Base-by-base conservation (phyloP, 768 basidiomycete species). In the Suillus placidus region DNA sequence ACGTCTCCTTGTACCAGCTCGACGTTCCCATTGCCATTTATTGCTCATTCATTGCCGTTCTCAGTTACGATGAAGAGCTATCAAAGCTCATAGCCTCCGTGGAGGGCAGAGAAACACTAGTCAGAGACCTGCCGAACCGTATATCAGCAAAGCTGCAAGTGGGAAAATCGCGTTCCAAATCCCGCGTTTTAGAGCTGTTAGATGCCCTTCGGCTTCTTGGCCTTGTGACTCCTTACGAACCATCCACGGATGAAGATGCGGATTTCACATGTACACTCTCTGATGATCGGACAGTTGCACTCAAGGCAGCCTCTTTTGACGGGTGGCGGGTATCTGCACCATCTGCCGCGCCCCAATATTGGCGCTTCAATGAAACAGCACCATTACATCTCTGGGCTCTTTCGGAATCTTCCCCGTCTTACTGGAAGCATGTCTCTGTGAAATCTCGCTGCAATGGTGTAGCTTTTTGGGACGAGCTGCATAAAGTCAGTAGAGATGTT, bases 11-110 rank as follows among this genome's bases (percentile, higher is more conserved):
- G 64, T 88, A 91, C 65, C 83, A 82, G 68, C 80, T 85, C 60
- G 89, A 92, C 62, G 74, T 93, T 43, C 83, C 92, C 0, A 74
- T 94, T 30, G 81, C 79, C n/a, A 77, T 86, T 2, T 92, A 88
- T 73, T 90, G 88, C 65, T 81, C 88, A 3, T 71, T 91, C 18
- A 82, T 94, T 16, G 83, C 90, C 18, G 79, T 86, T 12, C 72
- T 85, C n/a, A 72, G 77, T 9, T 81, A 88, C 64, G 83, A 83
- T 65, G 86, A 89, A 18, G 85, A 87, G 13, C 80, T 95, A 16
- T 79, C 80, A 20, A 70, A 77, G 6, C 82, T 86, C 32, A 77
- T 94, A 60, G 72, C 74, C 1, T 82, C 82, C 2, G 81, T 83
- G 1, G 78, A 80, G 34, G 87, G 87, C 5, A 76, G 79, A 13